phyloP scores from a whole-genome alignment of 2,329 filamentous ascomycete genomes.

The Stachybotrys chartarum region DNA sequence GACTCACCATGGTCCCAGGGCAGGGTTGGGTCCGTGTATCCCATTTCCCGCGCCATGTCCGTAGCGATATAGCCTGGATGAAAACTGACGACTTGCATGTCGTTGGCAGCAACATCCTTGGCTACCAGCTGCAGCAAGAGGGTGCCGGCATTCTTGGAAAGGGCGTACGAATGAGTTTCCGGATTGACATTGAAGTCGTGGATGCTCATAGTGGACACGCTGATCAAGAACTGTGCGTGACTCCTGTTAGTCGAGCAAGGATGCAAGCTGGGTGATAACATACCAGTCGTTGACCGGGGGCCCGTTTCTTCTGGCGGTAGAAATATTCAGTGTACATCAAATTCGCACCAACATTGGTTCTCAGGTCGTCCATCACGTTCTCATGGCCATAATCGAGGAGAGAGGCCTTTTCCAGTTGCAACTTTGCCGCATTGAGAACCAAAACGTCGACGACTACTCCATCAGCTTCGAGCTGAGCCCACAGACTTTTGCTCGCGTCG shows the following conservation, averaged over 20 bases:
- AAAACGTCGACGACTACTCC: neutral
- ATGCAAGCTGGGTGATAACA: neutral
- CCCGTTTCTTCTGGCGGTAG: neutral
- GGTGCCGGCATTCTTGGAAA: constrained; percentile 30
- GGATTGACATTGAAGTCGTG: constrained; percentile 13
- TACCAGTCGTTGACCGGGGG: neutral
- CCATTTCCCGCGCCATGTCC: constrained; percentile 11
- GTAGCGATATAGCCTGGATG: constrained; percentile 17
- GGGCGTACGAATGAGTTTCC: constrained; percentile 18
- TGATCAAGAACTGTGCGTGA: constrained; percentile 1
- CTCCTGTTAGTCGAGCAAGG: neutral
- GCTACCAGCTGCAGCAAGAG: constrained; percentile 30
- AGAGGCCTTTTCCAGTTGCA: neutral
- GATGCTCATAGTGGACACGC: constrained; percentile 9
- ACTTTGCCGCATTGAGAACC: neutral
- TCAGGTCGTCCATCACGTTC: neutral
- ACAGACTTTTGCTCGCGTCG: constrained; percentile 1
- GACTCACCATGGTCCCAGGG: neutral
- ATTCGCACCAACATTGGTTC: neutral
- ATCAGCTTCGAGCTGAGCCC: neutral
- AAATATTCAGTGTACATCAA: neutral
- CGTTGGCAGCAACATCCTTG: constrained; percentile 16
- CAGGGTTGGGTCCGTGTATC: constrained; percentile 9
- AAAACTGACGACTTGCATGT: constrained; percentile 19
- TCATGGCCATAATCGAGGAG: neutral